Evolutionary conservation across 495 filamentous ascomycete genomes (phyloP).

Genomic region (Penicillium simplicissimum): DNA sequence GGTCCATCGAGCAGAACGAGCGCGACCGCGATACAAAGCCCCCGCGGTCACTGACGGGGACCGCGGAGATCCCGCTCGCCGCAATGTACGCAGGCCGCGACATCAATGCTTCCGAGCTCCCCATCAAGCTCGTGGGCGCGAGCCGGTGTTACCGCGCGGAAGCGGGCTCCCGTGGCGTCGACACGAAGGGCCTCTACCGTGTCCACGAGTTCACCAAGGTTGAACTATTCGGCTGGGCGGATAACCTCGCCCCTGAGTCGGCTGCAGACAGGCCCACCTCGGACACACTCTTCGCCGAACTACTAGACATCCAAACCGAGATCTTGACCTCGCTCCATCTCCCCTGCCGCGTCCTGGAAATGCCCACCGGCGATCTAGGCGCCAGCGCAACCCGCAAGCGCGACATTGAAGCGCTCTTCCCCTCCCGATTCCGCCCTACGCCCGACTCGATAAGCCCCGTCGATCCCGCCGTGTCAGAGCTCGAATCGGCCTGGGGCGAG

Average conservation of each 20-base stretch:
- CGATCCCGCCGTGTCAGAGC: constrained; percentile 28
- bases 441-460: constrained; percentile 1
- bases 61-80: constrained; percentile 92
- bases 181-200: constrained; percentile 92
- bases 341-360: constrained; percentile 87
- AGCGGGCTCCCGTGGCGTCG: constrained; percentile 82
- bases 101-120: constrained; percentile 63
- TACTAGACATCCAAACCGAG: constrained; percentile 81
- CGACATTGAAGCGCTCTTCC: constrained; percentile 95
- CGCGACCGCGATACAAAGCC: constrained; percentile 57
- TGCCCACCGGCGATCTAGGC: constrained; percentile 86
- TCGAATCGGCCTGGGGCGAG: constrained; percentile 87
- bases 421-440: constrained; percentile 60
- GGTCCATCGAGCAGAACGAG: constrained; percentile 69
- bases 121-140: constrained; percentile 75
- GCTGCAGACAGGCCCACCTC: constrained; percentile 26
- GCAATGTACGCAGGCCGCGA: constrained; percentile 79
- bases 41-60: constrained; percentile 73
- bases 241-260: constrained; percentile 40
- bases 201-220: constrained; percentile 99
- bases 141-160: constrained; percentile 93
- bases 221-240: constrained; percentile 88
- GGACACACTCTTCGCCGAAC: constrained; percentile 71
- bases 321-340: constrained; percentile 74
- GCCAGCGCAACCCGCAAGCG: constrained; percentile 81